Conservation (phyloP, 2,329 filamentous ascomycete species). For the Hawksworthiomyces lignivorus region DNA sequence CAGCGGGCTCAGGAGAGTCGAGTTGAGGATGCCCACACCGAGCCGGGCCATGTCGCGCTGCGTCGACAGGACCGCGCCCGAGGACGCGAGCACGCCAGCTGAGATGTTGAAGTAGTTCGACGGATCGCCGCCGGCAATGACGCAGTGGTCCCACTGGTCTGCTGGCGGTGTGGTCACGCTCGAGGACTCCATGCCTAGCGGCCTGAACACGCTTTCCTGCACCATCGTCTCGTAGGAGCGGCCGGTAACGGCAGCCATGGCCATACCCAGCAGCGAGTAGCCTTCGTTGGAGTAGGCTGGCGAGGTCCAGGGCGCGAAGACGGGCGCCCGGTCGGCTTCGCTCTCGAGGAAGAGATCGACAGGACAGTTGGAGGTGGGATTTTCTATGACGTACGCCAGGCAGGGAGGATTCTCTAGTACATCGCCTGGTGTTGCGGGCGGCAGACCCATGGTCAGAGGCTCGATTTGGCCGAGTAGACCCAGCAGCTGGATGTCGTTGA, state of each 20-base stretch:
- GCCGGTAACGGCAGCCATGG: conserved; percentile 36
- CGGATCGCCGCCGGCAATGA: conserved; percentile 1
- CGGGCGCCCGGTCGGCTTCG: conserved; percentile 23
- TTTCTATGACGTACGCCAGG: neutral
- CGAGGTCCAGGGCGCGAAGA: conserved; percentile 34
- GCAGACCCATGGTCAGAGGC: conserved; percentile 6
- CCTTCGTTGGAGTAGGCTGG: conserved; percentile 44
- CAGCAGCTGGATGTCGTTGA: conserved; percentile 1
- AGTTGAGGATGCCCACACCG: conserved; percentile 32
- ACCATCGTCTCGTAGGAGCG: conserved; percentile 31
- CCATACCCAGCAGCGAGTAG: conserved; percentile 35
- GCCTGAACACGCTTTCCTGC: conserved; percentile 31
- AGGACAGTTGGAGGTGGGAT: neutral
- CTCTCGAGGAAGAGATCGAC: conserved; percentile 1
- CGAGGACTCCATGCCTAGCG: conserved; percentile 29
- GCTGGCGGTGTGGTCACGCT: neutral
- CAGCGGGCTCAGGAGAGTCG: conserved; percentile 30
- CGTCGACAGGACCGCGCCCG: conserved; percentile 6
- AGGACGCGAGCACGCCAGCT: neutral
- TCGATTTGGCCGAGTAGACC: neutral
- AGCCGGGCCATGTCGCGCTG: conserved; percentile 32
- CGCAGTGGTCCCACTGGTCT: neutral
- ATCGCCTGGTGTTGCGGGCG: neutral
- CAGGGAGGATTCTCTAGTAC: conserved; percentile 8
- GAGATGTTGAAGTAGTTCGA: conserved; percentile 3